Conservation (phyloP, 805 yeast species). For the Scheffersomyces spartinae region DNA sequence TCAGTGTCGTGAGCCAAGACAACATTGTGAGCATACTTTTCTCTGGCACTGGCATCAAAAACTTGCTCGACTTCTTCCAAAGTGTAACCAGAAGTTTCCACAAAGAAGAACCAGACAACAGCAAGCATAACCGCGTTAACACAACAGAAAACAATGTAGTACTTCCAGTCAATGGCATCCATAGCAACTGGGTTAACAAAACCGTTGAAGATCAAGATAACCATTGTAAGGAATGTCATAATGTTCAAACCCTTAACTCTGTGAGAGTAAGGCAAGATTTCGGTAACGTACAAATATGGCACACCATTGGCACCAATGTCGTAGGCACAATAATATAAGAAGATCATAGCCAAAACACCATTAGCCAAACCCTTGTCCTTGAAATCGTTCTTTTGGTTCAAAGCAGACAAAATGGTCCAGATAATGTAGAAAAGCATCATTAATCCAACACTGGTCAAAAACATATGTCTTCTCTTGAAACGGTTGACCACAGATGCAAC, state of each 20-base stretch:
- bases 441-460: constrained; percentile 19
- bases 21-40: no score
- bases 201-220: constrained; percentile 12
- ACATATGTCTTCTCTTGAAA: constrained; percentile 25
- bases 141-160: constrained; percentile 30
- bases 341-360: constrained; percentile 42
- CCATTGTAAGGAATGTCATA: constrained; percentile 22
- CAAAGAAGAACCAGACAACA: constrained; percentile 20
- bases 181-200: constrained; percentile 27
- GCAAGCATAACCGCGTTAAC: constrained; percentile 16
- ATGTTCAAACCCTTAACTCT: constrained; percentile 24
- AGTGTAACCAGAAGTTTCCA: constrained; percentile 31
- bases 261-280: constrained; percentile 23
- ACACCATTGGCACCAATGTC: constrained; percentile 33
- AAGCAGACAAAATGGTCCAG: constrained; percentile 30
- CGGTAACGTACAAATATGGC: constrained; percentile 35
- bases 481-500: constrained; percentile 13
- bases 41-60: no score
- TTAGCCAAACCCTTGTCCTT: constrained; percentile 27
- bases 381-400: constrained; percentile 30
- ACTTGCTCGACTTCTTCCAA: constrained; percentile 32
- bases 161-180: constrained; percentile 31
- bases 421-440: constrained; percentile 28
- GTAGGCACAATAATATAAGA: constrained; percentile 32
- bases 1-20: no score